Evolutionary conservation across 1,139 yeast genomes (phyloP).

Genomic region (Spathaspora sp.): DNA sequence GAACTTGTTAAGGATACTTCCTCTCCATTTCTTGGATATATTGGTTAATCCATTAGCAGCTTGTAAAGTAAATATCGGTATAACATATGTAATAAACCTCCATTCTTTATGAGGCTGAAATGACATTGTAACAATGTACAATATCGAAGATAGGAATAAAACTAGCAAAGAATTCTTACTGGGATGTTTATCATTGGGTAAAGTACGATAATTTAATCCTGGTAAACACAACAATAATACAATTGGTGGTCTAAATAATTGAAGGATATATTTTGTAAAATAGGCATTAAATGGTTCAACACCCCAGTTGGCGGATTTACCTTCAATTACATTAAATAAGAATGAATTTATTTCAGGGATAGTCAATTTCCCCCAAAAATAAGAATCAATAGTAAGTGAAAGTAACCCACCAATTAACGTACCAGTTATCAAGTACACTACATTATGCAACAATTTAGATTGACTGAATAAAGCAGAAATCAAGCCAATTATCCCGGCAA

Average conservation of each 20-base stretch:
- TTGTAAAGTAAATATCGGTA: constrained; percentile 65
- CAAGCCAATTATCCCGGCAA: constrained; percentile 48
- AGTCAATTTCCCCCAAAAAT: constrained; percentile 61
- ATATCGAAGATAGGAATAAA: constrained; percentile 41
- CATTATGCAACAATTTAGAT: constrained; percentile 35
- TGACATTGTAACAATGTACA: constrained; percentile 64
- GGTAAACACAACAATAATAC: constrained; percentile 46
- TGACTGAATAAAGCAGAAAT: constrained; percentile 47
- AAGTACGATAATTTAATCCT: constrained; percentile 29
- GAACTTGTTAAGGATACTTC: constrained; percentile 28
- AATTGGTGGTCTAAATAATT: constrained; percentile 66
- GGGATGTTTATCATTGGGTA: constrained; percentile 21
- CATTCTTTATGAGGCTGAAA: constrained; percentile 92
- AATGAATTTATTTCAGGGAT: constrained; percentile 79
- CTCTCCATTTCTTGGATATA: constrained; percentile 33
- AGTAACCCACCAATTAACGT: constrained; percentile 49
- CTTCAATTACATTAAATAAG: constrained; percentile 68
- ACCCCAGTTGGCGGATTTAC: constrained; percentile 82
- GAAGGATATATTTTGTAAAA: constrained; percentile 45
- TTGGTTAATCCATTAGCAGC: constrained; percentile 66
- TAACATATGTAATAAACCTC: constrained; percentile 78
- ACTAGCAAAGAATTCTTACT: constrained; percentile 37
- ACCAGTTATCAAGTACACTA: constrained; percentile 50
- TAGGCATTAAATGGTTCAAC: constrained; percentile 72
- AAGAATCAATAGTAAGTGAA: constrained; percentile 63